Evolutionary conservation across 306 rosid genomes (phyloP).

Genomic region (Dryas drummondii): DNA sequence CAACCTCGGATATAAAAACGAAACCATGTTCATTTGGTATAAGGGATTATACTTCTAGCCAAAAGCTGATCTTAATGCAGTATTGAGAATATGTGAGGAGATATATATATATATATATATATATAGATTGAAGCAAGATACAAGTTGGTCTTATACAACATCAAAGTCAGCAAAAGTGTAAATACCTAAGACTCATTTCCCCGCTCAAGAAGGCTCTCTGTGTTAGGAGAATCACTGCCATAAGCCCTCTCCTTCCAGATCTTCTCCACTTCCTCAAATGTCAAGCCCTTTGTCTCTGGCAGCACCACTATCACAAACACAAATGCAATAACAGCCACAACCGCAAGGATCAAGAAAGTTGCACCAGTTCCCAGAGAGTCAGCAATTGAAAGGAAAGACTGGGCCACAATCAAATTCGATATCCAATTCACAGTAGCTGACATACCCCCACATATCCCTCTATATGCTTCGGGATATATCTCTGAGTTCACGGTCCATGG

Average conservation of each 20-base stretch:
- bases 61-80: not conserved
- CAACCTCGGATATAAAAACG: not conserved
- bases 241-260: conserved; percentile 85
- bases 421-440: conserved; percentile 91
- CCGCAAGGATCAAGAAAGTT: conserved; percentile 74
- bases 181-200: conserved; percentile 28
- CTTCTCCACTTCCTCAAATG: conserved; percentile 86
- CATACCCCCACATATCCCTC: conserved; percentile 93
- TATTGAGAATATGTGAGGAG: not conserved
- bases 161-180: not conserved
- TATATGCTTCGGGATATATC: conserved; percentile 76
- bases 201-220: conserved; percentile 52
- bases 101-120: not conserved
- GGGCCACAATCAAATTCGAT: conserved; percentile 77
- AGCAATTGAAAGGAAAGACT: conserved; percentile 66
- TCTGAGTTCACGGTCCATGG: conserved; percentile 97
- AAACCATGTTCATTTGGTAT: not conserved
- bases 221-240: conserved; percentile 43
- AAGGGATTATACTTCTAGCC: not conserved
- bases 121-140: not conserved
- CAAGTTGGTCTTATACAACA: not conserved
- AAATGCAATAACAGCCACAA: conserved; percentile 58
- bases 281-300: conserved; percentile 89
- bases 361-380: conserved; percentile 68
- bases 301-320: conserved; percentile 53